Conservation (phyloP, 1,284 basidiomycete species). For the Grifola frondosa region DNA sequence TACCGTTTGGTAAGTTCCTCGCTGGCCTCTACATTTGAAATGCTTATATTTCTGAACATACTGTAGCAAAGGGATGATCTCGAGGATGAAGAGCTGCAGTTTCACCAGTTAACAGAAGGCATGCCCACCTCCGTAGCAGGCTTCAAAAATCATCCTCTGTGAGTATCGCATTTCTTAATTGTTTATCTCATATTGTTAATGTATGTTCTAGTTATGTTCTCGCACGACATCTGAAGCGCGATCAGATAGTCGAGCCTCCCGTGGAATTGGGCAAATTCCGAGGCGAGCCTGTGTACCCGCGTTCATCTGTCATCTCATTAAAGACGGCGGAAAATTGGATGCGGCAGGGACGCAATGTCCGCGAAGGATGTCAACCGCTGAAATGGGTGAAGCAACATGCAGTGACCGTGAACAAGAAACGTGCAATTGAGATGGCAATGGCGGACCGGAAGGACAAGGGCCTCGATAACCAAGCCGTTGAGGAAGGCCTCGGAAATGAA, state of each 20-base stretch:
- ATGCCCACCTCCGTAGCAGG: slow-evolving; percentile 91
- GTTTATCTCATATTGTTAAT: slow-evolving; percentile 6
- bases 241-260: slow-evolving; percentile 85
- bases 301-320: slow-evolving; percentile 78
- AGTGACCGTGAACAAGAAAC: slow-evolving; percentile 78
- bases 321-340: slow-evolving; percentile 96
- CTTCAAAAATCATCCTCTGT: slow-evolving; percentile 97
- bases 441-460: slow-evolving; percentile 37
- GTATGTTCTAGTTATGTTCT: slow-evolving; percentile 73
- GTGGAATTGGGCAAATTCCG: slow-evolving; percentile 89
- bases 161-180: slow-evolving; percentile 27
- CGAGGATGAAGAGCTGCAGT: slow-evolving; percentile 91
- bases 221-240: slow-evolving; percentile 84
- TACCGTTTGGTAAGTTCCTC: slow-evolving; percentile 69
- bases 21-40: slow-evolving; percentile 2
- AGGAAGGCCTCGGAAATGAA: slow-evolving; percentile 36
- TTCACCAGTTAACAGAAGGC: slow-evolving; percentile 80
- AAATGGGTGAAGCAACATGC: slow-evolving; percentile 90
- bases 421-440: slow-evolving; percentile 78
- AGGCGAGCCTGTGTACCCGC: slow-evolving; percentile 91
- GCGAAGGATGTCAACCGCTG: slow-evolving; percentile 78
- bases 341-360: slow-evolving; percentile 79
- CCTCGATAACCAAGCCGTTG: slow-evolving; percentile 33
- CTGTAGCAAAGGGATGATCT: slow-evolving; percentile 84
- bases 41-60: not conserved